A percentile compares a stretch with the other conserved stretches of the same genome.
These are phyloP conservation scores for Lasiosphaeriaceae sp. DNA, from an alignment of 495 filamentous ascomycete genomes.

Conservation along the genomic window DNA sequence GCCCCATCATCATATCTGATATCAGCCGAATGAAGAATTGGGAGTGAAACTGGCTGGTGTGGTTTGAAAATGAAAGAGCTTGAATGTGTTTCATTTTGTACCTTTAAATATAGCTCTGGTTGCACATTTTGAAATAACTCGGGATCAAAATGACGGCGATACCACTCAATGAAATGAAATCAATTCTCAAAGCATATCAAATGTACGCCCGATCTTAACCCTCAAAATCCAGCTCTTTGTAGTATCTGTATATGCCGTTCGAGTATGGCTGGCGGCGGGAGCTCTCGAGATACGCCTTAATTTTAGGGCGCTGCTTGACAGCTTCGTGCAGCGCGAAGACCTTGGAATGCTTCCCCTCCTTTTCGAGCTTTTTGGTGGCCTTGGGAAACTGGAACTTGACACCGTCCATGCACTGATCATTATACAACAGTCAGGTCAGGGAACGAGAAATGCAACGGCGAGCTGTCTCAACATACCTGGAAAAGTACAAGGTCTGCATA, in stretches of 20 bases:
- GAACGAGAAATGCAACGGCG: background rate
- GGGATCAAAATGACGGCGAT: no score
- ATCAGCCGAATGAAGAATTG: no score
- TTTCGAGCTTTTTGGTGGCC: constrained; percentile 43
- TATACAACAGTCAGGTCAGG: background rate
- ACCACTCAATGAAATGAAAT: no score
- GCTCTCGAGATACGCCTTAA: constrained; percentile 60
- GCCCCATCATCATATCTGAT: no score
- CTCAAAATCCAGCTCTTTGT: constrained; percentile 55
- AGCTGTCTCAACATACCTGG: constrained; percentile 40
- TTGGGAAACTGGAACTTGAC: constrained; percentile 61
- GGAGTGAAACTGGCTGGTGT: no score
- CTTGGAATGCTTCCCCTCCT: constrained; percentile 44
- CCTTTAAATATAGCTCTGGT: no score
- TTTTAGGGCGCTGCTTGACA: constrained; percentile 48
- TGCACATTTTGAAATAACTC: no score
- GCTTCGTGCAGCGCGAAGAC: constrained; percentile 54
- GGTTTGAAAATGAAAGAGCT: no score
- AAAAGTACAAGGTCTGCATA: constrained; percentile 68
- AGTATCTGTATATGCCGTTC: constrained; percentile 57
- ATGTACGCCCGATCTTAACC: constrained; percentile 3
- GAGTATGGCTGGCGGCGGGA: constrained; percentile 51
- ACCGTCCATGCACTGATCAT: constrained; percentile 42
- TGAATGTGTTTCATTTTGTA: no score
- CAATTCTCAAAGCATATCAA: no score